Conservation (phyloP, 1,139 yeast genomes). For the Hemisphaericaspora subhashii region DNA sequence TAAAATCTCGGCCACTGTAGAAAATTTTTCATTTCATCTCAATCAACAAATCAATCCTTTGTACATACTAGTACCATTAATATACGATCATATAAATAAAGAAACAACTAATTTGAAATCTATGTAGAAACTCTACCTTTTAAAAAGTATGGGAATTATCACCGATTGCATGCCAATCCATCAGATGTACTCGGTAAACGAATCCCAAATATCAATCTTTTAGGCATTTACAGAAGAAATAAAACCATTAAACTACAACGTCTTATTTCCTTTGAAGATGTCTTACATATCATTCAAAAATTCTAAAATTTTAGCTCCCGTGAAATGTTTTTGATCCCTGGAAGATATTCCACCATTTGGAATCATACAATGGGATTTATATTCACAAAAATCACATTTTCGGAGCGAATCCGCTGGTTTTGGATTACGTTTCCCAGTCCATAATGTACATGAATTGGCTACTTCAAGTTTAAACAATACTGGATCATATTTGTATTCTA, state of each 20-base stretch:
- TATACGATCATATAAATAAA: background rate
- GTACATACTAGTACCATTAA: background rate
- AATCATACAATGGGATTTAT: slow-evolving; percentile 33
- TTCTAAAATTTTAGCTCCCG: slow-evolving; percentile 17
- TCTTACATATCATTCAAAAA: slow-evolving; percentile 27
- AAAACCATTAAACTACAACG: slow-evolving; percentile 23
- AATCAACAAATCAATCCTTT: background rate
- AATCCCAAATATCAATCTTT: slow-evolving; percentile 36
- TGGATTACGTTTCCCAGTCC: slow-evolving; percentile 57
- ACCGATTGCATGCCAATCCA: slow-evolving; percentile 40
- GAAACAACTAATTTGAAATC: background rate
- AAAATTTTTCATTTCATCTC: too few relatives aligned
- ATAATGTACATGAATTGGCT: slow-evolving; percentile 40
- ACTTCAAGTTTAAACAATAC: slow-evolving; percentile 26
- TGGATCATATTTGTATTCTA: slow-evolving; percentile 35
- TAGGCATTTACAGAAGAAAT: slow-evolving; percentile 45
- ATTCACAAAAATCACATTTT: slow-evolving; percentile 58
- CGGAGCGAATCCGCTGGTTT: slow-evolving; percentile 32
- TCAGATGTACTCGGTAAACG: slow-evolving; percentile 50
- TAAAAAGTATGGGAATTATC: slow-evolving; percentile 38
- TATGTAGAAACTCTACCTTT: background rate
- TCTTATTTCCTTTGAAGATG: slow-evolving; percentile 39
- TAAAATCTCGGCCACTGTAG: too few relatives aligned
- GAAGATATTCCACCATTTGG: slow-evolving; percentile 22
- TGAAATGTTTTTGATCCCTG: slow-evolving; percentile 6